Evolutionary conservation across 768 basidiomycete genomes (phyloP).

Genomic region (Agrocybe chaxingu): DNA sequence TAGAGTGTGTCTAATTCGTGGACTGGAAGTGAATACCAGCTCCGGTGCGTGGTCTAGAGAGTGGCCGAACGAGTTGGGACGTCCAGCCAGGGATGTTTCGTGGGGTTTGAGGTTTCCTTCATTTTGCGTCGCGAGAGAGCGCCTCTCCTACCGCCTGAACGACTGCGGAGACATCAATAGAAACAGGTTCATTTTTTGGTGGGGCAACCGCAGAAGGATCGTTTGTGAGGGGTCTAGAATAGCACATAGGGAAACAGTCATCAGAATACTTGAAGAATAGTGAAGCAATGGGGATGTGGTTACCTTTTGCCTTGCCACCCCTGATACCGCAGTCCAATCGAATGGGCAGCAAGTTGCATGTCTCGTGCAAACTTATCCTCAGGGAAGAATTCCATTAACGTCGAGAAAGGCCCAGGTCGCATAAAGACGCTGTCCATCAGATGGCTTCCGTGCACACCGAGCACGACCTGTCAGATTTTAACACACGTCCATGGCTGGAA

Average conservation of each 20-base stretch:
- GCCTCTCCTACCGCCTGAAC: constrained; percentile 30
- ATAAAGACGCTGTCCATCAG: constrained; percentile 72
- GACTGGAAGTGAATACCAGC: no score
- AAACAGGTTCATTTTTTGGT: constrained; percentile 24
- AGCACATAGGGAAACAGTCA: no score
- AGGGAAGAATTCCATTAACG: constrained; percentile 78
- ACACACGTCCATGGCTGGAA: constrained; percentile 8
- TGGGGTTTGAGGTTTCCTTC: no score
- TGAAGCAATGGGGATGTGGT: constrained; percentile 7
- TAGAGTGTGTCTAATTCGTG: no score
- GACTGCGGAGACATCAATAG: constrained; percentile 40
- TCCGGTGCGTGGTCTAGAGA: no score
- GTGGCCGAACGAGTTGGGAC: no score
- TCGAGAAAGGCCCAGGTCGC: constrained; percentile 54
- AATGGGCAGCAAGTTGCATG: constrained; percentile 51
- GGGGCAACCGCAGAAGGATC: constrained; percentile 28
- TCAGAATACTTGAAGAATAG: constrained; percentile 17
- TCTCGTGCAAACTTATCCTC: constrained; percentile 62
- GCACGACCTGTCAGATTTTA: constrained; percentile 41
- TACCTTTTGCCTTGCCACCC: constrained; percentile 52
- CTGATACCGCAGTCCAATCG: constrained; percentile 53
- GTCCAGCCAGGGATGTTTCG: no score
- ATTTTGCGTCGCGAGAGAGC: constrained; percentile 7
- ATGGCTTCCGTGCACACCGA: constrained; percentile 58
- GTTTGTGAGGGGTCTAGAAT: constrained; percentile 4